Evolutionary conservation across 2,329 filamentous ascomycete genomes (phyloP).

Genomic region (Intubia oerlemansii): DNA sequence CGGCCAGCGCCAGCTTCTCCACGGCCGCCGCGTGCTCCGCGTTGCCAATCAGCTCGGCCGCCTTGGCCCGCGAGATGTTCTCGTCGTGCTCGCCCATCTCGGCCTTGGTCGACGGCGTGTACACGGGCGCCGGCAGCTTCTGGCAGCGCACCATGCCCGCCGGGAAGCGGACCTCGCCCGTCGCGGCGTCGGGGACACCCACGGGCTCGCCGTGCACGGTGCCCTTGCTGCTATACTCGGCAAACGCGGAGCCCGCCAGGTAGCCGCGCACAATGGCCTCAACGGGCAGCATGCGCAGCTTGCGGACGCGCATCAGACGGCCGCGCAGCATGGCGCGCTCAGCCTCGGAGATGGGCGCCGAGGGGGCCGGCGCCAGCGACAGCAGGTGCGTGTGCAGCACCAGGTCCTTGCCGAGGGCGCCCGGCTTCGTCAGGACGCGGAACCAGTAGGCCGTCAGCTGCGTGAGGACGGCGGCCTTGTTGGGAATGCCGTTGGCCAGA

Average conservation of each 20-base stretch:
- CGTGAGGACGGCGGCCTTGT: constrained; percentile 31
- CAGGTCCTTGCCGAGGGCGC: constrained; percentile 16
- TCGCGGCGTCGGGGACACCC: constrained; percentile 3
- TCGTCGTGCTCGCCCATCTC: constrained; percentile 59
- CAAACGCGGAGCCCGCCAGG: constrained; percentile 69
- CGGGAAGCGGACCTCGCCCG: constrained; percentile 17
- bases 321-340: constrained; percentile 32
- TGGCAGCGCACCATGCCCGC: constrained; percentile 49
- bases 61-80: constrained; percentile 58
- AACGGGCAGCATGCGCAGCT: constrained; percentile 53
- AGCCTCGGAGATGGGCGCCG: constrained; percentile 13
- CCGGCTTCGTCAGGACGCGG: constrained; percentile 19
- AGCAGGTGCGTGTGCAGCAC: constrained; percentile 23
- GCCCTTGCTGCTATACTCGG: constrained; percentile 47
- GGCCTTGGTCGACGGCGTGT: constrained; percentile 71
- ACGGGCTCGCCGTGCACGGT: constrained; percentile 63
- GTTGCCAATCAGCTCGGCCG: constrained; percentile 40
- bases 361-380: constrained; percentile 18
- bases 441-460: constrained; percentile 31
- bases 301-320: constrained; percentile 59
- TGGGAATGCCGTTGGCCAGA: constrained; percentile 44
- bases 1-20: constrained; percentile 38
- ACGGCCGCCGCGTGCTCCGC: constrained; percentile 40
- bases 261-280: constrained; percentile 81
- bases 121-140: constrained; percentile 45